A percentile compares a stretch with the other conserved stretches of the same genome.
These are phyloP conservation scores for Dendrocalamus sinicus DNA, from an alignment of 176 grass and related monocot genomes.

Conservation along the genomic window DNA sequence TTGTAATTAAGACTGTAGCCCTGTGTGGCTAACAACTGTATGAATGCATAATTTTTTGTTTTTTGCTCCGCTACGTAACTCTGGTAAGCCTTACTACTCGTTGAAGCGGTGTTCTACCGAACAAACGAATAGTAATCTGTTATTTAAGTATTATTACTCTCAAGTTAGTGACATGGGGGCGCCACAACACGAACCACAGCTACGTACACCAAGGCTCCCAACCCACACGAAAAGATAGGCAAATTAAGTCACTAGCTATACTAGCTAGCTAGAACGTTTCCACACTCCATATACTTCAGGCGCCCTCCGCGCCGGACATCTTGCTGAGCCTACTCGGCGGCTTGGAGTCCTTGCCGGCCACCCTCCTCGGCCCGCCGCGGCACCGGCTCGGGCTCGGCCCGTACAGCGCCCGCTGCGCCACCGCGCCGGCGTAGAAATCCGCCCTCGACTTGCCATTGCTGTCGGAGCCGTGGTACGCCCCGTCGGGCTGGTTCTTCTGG, in stretches of 20 bases:
- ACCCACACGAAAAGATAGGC: not conserved
- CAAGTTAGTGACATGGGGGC: too few relatives aligned
- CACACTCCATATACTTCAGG: not conserved
- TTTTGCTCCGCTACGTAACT: too few relatives aligned
- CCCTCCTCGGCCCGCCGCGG: conserved; percentile 28
- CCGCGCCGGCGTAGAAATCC: conserved; percentile 54
- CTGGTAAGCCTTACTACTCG: too few relatives aligned
- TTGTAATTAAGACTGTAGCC: too few relatives aligned
- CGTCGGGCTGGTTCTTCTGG: conserved; percentile 22
- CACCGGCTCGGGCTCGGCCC: conserved; percentile 38
- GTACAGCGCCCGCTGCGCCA: conserved; percentile 64
- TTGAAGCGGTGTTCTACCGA: too few relatives aligned
- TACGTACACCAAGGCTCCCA: not conserved
- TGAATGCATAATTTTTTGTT: too few relatives aligned
- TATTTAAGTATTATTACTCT: too few relatives aligned
- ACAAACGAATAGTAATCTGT: too few relatives aligned
- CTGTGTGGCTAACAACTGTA: too few relatives aligned
- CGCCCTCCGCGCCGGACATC: conserved; percentile 56
- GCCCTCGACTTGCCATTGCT: conserved; percentile 31
- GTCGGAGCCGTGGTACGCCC: not conserved
- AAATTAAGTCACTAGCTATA: not conserved
- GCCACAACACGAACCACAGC: not conserved
- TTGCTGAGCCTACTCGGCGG: conserved; percentile 70
- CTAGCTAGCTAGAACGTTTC: not conserved
- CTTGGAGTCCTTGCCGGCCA: conserved; percentile 32